Evolutionary conservation across 1,139 yeast genomes (phyloP), one percentile per base, ranked within the genome.

Genomic region (Scheffersomyces insectosa): DNA sequence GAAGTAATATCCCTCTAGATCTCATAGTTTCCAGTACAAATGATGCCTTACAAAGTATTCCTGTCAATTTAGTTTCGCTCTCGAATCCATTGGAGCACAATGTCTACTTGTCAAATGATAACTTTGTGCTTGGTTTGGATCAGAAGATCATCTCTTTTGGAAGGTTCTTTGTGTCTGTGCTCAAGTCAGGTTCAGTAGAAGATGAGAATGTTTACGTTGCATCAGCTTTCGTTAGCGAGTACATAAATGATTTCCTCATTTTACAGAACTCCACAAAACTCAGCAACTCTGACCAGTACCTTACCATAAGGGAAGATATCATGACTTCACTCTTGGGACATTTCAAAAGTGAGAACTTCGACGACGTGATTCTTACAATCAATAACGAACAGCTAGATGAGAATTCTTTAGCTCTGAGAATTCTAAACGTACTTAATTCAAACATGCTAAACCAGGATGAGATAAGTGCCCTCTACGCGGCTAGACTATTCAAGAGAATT

Each of bases 71-170:
- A 10, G 50, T 79, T 25, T 57, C 83, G 0, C 56, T 79, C 25
- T 73, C 80, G 0, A 79, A 77, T 49, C 70, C 80, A 2, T 53
- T 80, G 38, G 73, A 65, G 13, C 64, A 66, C 23, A 72, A 70
- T 40, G 59, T 72, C 1, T 70, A 66, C 46, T 52, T 79, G 27
- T 49, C 75, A 10, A 42, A 30, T 10, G 14, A 13, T 11, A 28
- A n/a, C 32, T 32, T 13, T 3, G 31, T 28, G 7, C 14, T 30
- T 8, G 28, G 3, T 3, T 20, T 38, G n/a, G 36, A 42, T 13
- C 5, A 23, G 3, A 12, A 25, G 4, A 34, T 42, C 8, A 25
- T 49, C 15, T 41, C 42, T 4, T 41, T 45, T 28, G 57, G 51
- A 7, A 52, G 47, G 16, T 50, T 53, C 28, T 30, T 51, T 6